phyloP scores from a whole-genome alignment of 2,329 filamentous ascomycete genomes.

The Alternaria sp. region DNA sequence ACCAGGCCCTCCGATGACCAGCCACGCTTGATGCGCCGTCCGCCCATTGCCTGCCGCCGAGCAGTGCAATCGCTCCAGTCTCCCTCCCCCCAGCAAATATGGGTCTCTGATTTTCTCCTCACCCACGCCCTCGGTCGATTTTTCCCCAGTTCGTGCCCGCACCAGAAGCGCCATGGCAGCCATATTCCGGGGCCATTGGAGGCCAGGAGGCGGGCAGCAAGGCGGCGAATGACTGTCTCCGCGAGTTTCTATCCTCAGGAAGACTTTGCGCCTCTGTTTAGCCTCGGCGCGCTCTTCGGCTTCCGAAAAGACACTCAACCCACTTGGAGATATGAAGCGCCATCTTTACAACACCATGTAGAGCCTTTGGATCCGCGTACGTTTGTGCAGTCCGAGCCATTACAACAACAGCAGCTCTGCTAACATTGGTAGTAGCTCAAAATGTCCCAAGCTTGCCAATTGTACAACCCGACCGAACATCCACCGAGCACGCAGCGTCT shows the following conservation, averaged over 20 bases:
- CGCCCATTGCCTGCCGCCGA: constrained; percentile 60
- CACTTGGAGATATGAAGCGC: constrained; percentile 49
- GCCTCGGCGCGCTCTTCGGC: constrained; percentile 41
- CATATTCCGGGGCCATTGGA: constrained; percentile 70
- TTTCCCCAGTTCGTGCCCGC: constrained; percentile 56
- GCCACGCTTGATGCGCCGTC: constrained; percentile 58
- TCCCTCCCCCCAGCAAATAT: constrained; percentile 58
- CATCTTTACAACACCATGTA: constrained; percentile 30
- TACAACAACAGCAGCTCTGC: background rate
- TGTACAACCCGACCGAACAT: constrained; percentile 3
- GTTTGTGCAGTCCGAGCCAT: constrained; percentile 11
- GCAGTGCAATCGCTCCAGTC: constrained; percentile 57
- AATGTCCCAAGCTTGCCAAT: constrained; percentile 2
- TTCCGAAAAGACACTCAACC: constrained; percentile 32
- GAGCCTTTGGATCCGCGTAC: constrained; percentile 31
- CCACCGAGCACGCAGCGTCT: constrained; percentile 1
- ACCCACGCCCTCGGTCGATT: constrained; percentile 61
- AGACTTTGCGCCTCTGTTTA: constrained; percentile 37
- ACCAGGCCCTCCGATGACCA: constrained; percentile 31
- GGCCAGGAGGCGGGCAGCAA: constrained; percentile 64
- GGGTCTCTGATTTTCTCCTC: constrained; percentile 68
- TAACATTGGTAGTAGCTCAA: constrained; percentile 12
- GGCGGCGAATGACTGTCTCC: constrained; percentile 62
- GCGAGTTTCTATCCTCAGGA: constrained; percentile 51
- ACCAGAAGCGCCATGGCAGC: constrained; percentile 65